These are phyloP conservation scores for Phlyctochytrium planicorne DNA, from an alignment of 192 early-diverging fungal species.

Conservation along the genomic window DNA sequence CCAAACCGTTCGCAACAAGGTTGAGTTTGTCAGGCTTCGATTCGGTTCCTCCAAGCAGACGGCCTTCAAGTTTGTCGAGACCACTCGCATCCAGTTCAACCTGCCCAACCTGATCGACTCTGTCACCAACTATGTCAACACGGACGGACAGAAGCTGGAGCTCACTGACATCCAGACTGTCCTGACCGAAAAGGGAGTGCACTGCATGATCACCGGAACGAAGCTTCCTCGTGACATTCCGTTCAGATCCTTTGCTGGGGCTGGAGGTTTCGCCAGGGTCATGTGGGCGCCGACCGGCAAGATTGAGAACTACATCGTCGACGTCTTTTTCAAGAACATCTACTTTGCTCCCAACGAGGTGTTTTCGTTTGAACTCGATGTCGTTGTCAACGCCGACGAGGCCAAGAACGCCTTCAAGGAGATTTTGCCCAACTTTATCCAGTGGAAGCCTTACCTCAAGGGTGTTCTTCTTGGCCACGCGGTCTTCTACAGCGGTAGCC, in stretches of 20 bases:
- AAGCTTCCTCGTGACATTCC: conserved; percentile 11
- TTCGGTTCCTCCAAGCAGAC: conserved; percentile 14
- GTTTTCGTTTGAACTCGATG: conserved; percentile 12
- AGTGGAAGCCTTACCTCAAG: conserved; percentile 5
- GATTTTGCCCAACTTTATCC: conserved; percentile 13
- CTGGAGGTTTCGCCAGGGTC: conserved; percentile 3
- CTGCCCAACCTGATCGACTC: conserved; percentile 10
- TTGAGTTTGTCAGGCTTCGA: neutral
- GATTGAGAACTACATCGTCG: conserved; percentile 4
- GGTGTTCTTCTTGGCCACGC: conserved; percentile 3
- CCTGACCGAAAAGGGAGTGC: conserved; percentile 8
- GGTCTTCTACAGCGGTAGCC: conserved; percentile 5
- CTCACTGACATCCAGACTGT: conserved; percentile 10
- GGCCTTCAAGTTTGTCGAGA: conserved; percentile 10
- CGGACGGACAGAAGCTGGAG: conserved; percentile 9
- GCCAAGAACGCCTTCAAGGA: neutral
- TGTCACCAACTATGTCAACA: conserved; percentile 16
- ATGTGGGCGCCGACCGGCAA: conserved; percentile 4
- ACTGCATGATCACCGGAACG: conserved; percentile 1
- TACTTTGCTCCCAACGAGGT: conserved; percentile 3
- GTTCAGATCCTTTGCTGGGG: conserved; percentile 21
- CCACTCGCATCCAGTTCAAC: conserved; percentile 8
- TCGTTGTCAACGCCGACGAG: neutral
- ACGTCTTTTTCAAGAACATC: conserved; percentile 14
- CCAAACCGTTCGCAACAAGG: conserved; percentile 4